Evolutionary conservation across 345 rosid species (phyloP).

Genomic region (Euphorbia pulcherrima): DNA sequence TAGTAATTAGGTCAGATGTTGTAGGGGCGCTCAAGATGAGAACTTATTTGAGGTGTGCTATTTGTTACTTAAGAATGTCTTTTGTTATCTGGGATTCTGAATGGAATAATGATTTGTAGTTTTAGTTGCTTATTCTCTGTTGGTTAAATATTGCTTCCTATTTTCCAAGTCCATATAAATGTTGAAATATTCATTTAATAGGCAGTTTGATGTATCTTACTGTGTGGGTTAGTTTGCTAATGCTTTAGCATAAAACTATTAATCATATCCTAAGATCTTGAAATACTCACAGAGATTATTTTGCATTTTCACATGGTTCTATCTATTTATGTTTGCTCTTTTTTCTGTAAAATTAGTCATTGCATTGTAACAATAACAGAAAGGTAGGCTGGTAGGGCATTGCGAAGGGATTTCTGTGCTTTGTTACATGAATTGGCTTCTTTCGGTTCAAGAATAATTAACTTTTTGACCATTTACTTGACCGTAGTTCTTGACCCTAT

Average conservation of each 20-base stretch:
- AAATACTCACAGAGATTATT: too few species aligned
- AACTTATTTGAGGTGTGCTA: slow-evolving; percentile 70
- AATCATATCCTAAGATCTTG: too few species aligned
- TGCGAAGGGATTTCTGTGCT: too few species aligned
- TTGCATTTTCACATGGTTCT: too few species aligned
- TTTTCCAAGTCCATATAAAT: background rate
- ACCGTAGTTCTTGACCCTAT: too few species aligned
- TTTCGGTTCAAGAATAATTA: too few species aligned
- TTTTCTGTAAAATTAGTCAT: too few species aligned
- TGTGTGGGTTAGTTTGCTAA: background rate
- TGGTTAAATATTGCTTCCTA: background rate
- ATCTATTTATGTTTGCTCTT: too few species aligned
- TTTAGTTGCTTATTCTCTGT: background rate
- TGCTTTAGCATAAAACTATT: background rate
- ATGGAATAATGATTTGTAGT: background rate
- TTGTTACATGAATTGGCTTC: too few species aligned
- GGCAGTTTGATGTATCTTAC: background rate
- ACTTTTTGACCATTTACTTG: too few species aligned
- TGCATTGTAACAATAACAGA: too few species aligned
- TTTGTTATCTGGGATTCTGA: background rate
- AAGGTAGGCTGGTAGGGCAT: too few species aligned
- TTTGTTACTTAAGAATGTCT: background rate
- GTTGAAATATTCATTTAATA: background rate
- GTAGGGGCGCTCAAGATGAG: slow-evolving; percentile 98
- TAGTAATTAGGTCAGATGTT: slow-evolving; percentile 85